These are phyloP conservation scores for Ophiocordyceps camponoti-floridani DNA, from an alignment of 2,329 filamentous ascomycete genomes.

Conservation along the genomic window DNA sequence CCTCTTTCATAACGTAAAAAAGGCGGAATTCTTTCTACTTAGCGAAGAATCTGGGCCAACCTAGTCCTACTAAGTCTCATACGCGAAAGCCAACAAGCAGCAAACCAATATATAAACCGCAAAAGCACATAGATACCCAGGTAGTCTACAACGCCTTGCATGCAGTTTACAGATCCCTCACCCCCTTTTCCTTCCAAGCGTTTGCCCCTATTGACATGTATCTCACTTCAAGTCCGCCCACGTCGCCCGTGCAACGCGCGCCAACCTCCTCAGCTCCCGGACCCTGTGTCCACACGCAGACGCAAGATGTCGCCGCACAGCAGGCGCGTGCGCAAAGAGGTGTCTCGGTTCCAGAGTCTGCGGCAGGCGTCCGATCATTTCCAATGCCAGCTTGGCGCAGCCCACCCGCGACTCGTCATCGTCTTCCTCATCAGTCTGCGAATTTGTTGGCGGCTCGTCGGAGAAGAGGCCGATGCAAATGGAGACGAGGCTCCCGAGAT, in stretches of 20 bases:
- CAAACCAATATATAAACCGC: no score
- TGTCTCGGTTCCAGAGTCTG: constrained; percentile 27
- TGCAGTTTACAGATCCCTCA: not conserved
- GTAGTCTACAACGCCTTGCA: not conserved
- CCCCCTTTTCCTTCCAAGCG: not conserved
- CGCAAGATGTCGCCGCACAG: constrained; percentile 27
- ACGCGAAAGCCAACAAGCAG: no score
- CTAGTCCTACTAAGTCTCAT: no score
- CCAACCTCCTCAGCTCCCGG: constrained; percentile 31
- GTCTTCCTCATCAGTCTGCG: constrained; percentile 5
- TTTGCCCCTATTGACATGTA: no score
- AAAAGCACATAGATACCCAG: not conserved
- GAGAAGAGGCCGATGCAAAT: constrained; percentile 23
- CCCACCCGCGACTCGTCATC: constrained; percentile 5
- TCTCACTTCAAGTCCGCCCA: constrained; percentile 24
- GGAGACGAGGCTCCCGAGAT: constrained; percentile 29
- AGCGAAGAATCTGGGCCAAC: not conserved
- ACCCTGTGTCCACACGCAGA: constrained; percentile 34
- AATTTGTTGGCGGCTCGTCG: constrained; percentile 9
- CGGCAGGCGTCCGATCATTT: constrained; percentile 29
- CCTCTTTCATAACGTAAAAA: not conserved
- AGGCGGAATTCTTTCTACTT: not conserved
- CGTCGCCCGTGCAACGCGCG: constrained; percentile 26
- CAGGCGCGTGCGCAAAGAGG: constrained; percentile 23
- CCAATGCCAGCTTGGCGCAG: constrained; percentile 28